Evolutionary conservation across 1,284 basidiomycete genomes (phyloP).

Genomic region (Flammula alnicola): DNA sequence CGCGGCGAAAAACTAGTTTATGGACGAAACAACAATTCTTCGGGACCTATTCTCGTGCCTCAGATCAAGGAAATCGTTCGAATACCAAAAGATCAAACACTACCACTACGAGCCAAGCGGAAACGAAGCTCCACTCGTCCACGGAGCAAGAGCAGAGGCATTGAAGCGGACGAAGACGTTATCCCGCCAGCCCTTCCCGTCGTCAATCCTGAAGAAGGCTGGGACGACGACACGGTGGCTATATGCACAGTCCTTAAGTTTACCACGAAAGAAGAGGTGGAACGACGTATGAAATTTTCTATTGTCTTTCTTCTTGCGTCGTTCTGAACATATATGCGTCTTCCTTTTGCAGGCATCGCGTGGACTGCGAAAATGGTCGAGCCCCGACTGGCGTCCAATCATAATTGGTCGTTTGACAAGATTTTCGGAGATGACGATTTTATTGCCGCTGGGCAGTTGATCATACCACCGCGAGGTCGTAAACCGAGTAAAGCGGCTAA

Average conservation of each 20-base stretch:
- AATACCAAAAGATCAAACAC: slow-evolving; percentile 68
- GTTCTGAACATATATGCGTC: slow-evolving; percentile 4
- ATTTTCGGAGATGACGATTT: slow-evolving; percentile 94
- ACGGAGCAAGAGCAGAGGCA: slow-evolving; percentile 46
- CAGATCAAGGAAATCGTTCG: slow-evolving; percentile 84
- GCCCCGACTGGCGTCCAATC: slow-evolving; percentile 61
- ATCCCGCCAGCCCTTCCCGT: slow-evolving; percentile 34
- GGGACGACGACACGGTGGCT: slow-evolving; percentile 83
- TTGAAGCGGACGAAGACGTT: slow-evolving; percentile 26
- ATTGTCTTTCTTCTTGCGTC: slow-evolving; percentile 3
- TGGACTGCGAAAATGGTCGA: slow-evolving; percentile 71
- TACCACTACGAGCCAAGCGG: slow-evolving; percentile 57
- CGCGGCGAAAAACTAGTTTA: slow-evolving; percentile 91
- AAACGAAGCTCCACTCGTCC: slow-evolving; percentile 42
- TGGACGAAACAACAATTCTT: slow-evolving; percentile 50
- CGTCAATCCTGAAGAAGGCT: slow-evolving; percentile 76
- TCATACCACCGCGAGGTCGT: slow-evolving; percentile 75
- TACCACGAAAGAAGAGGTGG: slow-evolving; percentile 60
- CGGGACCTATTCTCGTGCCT: slow-evolving; percentile 68
- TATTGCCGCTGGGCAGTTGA: slow-evolving; percentile 88
- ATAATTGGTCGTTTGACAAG: slow-evolving; percentile 88
- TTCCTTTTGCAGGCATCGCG: slow-evolving; percentile 58
- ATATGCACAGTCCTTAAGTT: slow-evolving; percentile 76
- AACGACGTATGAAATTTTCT: slow-evolving; percentile 63
- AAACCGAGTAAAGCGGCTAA: slow-evolving; percentile 91